Conservation (phyloP, 805 yeast genomes). For the Hanseniaspora valbyensis region DNA sequence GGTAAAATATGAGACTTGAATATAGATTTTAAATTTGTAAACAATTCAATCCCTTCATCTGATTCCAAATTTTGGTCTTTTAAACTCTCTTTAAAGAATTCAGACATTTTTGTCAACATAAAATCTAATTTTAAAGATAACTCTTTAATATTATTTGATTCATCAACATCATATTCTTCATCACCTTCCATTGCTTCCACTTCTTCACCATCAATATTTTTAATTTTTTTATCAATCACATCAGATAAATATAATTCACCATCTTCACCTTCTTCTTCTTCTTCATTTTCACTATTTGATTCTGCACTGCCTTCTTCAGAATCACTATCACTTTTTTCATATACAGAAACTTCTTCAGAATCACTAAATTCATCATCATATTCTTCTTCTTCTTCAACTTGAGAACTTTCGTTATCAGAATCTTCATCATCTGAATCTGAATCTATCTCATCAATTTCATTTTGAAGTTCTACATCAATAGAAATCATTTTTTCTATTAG, state of each 20-base stretch:
- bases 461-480: slow-evolving; percentile 84
- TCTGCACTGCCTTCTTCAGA: slow-evolving; percentile 7
- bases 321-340: not conserved
- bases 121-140: slow-evolving; percentile 63
- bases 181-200: slow-evolving; percentile 31
- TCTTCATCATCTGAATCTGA: slow-evolving; percentile 29
- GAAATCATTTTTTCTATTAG: slow-evolving; percentile 71
- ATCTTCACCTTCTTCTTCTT: slow-evolving; percentile 24
- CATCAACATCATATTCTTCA: slow-evolving; percentile 39
- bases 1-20: slow-evolving; percentile 78
- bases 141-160: slow-evolving; percentile 39
- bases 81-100: slow-evolving; percentile 39
- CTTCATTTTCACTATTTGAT: slow-evolving; percentile 20
- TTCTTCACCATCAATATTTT: slow-evolving; percentile 9
- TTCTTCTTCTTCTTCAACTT: slow-evolving; percentile 25
- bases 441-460: slow-evolving; percentile 74
- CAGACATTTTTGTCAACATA: slow-evolving; percentile 48
- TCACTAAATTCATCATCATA: slow-evolving; percentile 23
- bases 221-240: not conserved
- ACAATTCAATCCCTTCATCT: slow-evolving; percentile 58
- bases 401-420: slow-evolving; percentile 29
- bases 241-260: slow-evolving; percentile 19
- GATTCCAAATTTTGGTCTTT: slow-evolving; percentile 40
- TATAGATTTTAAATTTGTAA: slow-evolving; percentile 60
- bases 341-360: slow-evolving; percentile 17